These are phyloP conservation scores for Pelargonium australe DNA, from an alignment of 441 rosid genomes.

Conservation along the genomic window DNA sequence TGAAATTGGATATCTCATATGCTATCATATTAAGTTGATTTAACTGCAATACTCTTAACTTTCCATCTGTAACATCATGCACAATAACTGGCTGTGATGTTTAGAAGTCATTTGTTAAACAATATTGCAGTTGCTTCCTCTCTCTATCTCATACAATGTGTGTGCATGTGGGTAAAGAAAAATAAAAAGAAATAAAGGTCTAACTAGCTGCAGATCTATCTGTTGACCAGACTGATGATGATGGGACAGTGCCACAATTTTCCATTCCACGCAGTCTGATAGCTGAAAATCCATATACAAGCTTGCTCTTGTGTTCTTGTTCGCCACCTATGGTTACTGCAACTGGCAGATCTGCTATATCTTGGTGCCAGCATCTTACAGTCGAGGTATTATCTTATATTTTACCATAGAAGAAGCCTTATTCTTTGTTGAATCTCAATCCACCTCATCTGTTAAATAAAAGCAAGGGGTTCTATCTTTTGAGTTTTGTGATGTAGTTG, in stretches of 20 bases:
- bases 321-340: conserved; percentile 33
- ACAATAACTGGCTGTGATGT: neutral
- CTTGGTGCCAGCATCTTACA: conserved; percentile 82
- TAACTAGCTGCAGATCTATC: conserved; percentile 28
- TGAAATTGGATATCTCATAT: neutral
- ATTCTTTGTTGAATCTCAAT: too few species aligned
- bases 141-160: too few species aligned
- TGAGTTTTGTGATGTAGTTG: neutral
- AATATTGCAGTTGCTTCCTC: too few species aligned
- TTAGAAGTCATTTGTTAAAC: too few species aligned
- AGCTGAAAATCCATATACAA: conserved; percentile 92
- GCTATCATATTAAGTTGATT: neutral
- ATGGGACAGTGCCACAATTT: conserved; percentile 62
- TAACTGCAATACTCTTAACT: neutral
- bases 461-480: too few species aligned
- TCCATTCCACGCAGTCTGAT: conserved; percentile 72
- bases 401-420: neutral
- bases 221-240: conserved; percentile 54
- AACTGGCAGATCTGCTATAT: conserved; percentile 39
- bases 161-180: neutral
- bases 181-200: conserved; percentile 8
- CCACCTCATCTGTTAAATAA: too few species aligned
- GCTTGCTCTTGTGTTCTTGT: conserved; percentile 70
- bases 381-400: conserved; percentile 50
- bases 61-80: neutral